These are phyloP conservation scores for Rhizopus sp. DNA, from an alignment of 371 early-diverging fungal species.

Conservation along the genomic window DNA sequence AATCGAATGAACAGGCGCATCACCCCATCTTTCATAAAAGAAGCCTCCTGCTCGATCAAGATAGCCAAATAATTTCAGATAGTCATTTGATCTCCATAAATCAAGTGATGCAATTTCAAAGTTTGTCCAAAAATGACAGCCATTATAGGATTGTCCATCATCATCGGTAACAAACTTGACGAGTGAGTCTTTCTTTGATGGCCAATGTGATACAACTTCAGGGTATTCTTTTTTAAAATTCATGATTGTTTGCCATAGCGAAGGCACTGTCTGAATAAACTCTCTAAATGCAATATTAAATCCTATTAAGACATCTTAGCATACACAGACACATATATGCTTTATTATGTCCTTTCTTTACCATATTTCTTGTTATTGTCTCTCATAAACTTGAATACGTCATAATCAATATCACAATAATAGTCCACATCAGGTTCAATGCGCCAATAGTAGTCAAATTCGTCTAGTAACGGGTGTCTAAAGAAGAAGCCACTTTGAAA, in stretches of 20 bases:
- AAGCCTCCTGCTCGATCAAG: constrained; percentile 90
- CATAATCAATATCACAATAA: constrained; percentile 77
- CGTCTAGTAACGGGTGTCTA: constrained; percentile 75
- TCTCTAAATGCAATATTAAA: constrained; percentile 76
- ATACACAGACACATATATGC: not conserved
- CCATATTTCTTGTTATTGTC: constrained; percentile 27
- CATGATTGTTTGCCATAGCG: constrained; percentile 67
- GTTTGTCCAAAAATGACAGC: constrained; percentile 80
- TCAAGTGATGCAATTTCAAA: constrained; percentile 79
- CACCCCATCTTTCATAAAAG: constrained; percentile 96
- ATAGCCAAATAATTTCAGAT: constrained; percentile 76
- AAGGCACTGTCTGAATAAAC: constrained; percentile 71
- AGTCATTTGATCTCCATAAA: constrained; percentile 78
- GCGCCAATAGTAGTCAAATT: constrained; percentile 95
- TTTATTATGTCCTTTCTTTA: constrained; percentile 27
- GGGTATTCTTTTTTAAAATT: constrained; percentile 51
- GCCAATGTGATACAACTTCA: constrained; percentile 31
- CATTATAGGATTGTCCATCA: constrained; percentile 50
- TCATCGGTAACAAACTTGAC: constrained; percentile 44
- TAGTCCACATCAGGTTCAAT: constrained; percentile 93
- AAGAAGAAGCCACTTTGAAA: constrained; percentile 84
- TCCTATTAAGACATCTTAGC: constrained; percentile 43
- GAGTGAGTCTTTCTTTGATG: constrained; percentile 39
- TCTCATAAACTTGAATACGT: constrained; percentile 25
- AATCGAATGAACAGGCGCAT: constrained; percentile 95